Evolutionary conservation across 805 yeast genomes (phyloP).

Genomic region (Babjeviella inositovora): DNA sequence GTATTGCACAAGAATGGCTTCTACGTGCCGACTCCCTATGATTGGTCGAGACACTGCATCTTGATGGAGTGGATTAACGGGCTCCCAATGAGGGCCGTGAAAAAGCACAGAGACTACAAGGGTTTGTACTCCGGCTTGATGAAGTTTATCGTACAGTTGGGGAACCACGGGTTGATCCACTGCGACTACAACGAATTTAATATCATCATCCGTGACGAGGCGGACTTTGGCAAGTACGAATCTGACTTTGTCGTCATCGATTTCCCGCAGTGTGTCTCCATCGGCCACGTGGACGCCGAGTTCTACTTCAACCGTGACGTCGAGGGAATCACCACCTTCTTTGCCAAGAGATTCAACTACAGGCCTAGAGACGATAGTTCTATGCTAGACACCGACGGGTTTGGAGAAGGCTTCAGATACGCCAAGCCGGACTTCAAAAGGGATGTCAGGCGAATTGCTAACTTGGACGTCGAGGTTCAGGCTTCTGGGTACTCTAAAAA

Average conservation of each 20-base stretch:
- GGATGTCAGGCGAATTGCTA: conserved; percentile 54
- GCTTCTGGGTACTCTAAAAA: conserved; percentile 71
- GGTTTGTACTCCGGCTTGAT: conserved; percentile 72
- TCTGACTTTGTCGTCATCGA: conserved; percentile 82
- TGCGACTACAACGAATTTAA: conserved; percentile 97
- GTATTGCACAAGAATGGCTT: conserved; percentile 63
- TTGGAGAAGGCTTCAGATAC: conserved; percentile 62
- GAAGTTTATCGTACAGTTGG: conserved; percentile 74
- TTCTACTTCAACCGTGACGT: conserved; percentile 86
- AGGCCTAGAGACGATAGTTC: conserved; percentile 50
- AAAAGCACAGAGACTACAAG: conserved; percentile 52
- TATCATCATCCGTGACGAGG: conserved; percentile 64
- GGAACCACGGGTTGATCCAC: conserved; percentile 81
- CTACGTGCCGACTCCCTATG: conserved; percentile 78
- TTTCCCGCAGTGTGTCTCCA: conserved; percentile 96
- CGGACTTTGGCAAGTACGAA: conserved; percentile 28
- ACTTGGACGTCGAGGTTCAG: conserved; percentile 71
- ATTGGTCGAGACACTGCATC: conserved; percentile 81
- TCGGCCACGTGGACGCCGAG: conserved; percentile 80
- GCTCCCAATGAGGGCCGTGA: conserved; percentile 74
- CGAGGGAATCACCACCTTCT: conserved; percentile 74
- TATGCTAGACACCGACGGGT: conserved; percentile 69
- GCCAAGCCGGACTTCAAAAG: conserved; percentile 68
- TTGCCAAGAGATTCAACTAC: conserved; percentile 63
- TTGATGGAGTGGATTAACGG: conserved; percentile 87